A percentile compares a stretch with the other conserved stretches of the same genome.
phyloP scores from a whole-genome alignment of 352 stramenopile species.

The Phytophthora idaei region DNA sequence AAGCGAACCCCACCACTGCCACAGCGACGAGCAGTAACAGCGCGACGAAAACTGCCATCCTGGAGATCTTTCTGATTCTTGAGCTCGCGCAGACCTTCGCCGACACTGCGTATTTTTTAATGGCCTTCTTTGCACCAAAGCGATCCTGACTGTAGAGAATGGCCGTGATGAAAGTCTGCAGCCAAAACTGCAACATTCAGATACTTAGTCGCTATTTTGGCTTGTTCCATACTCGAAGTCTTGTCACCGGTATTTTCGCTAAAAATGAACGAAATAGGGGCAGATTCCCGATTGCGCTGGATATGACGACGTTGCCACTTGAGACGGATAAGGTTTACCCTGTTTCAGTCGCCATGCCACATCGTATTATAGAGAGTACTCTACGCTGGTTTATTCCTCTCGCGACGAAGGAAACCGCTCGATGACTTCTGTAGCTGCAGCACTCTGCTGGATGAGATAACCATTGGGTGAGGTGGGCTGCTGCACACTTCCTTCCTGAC shows the following conservation, averaged over 20 bases:
- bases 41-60: conserved; percentile 27
- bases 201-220: conserved; percentile 32
- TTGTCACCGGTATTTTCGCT: conserved; percentile 26
- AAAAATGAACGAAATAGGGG: conserved; percentile 23
- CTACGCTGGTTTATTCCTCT: conserved; percentile 12
- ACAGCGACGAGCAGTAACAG: conserved; percentile 38
- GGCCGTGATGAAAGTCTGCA: no score
- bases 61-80: conserved; percentile 7
- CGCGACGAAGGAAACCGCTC: conserved; percentile 3
- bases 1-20: conserved; percentile 31
- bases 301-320: conserved; percentile 1
- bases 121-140: not conserved
- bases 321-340: conserved; percentile 10
- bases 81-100: not conserved
- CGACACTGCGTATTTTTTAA: conserved; percentile 22
- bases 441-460: conserved; percentile 24
- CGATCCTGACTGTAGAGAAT: not conserved
- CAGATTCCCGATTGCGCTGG: not conserved
- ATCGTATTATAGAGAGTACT: not conserved
- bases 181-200: not conserved
- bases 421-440: conserved; percentile 10
- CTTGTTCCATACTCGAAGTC: conserved; percentile 23
- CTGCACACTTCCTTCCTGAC: conserved; percentile 4
- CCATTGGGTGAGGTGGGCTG: conserved; percentile 22
- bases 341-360: not conserved